phyloP scores from a whole-genome alignment of 2,329 filamentous ascomycete species.

The Juglanconis juglandina region DNA sequence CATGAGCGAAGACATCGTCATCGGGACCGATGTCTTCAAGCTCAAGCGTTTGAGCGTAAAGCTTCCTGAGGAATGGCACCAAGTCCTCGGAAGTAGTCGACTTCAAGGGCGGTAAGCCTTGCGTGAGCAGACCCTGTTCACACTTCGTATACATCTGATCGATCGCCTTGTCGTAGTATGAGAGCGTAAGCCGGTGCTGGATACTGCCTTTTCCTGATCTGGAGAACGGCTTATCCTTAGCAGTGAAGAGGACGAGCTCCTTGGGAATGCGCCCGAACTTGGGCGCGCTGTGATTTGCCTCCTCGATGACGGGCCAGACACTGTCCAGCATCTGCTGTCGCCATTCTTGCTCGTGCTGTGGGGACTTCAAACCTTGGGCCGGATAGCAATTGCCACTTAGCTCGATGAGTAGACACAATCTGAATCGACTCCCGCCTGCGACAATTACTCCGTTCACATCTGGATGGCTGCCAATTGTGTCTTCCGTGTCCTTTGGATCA shows the following conservation, averaged over 20 bases:
- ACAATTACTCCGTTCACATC: conserved; percentile 9
- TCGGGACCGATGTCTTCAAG: background rate
- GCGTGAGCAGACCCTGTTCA: conserved; percentile 9
- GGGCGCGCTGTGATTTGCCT: conserved; percentile 13
- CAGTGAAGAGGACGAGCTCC: conserved; percentile 15
- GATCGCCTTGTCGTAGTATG: conserved; percentile 10
- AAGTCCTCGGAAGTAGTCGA: conserved; percentile 7
- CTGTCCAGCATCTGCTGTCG: background rate
- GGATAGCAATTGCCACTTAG: conserved; percentile 6
- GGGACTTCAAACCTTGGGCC: background rate
- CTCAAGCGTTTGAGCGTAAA: conserved; percentile 12
- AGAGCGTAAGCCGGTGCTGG: conserved; percentile 8
- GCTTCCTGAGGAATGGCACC: conserved; percentile 3
- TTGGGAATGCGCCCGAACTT: conserved; percentile 14
- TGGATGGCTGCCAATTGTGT: conserved; percentile 10
- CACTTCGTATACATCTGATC: conserved; percentile 11
- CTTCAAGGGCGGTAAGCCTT: conserved; percentile 2
- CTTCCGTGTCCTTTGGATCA: conserved; percentile 28
- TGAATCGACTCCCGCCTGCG: conserved; percentile 13
- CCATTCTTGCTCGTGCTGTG: conserved; percentile 2
- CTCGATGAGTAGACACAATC: conserved; percentile 13
- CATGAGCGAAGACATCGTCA: conserved; percentile 10
- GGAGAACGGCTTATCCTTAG: conserved; percentile 9
- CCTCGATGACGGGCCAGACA: conserved; percentile 14
- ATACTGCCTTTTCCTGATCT: conserved; percentile 14